A percentile compares a stretch with the other conserved stretches of the same genome.
Evolutionary conservation across 768 basidiomycete species (phyloP).

Genomic region (Auricularia sp.): DNA sequence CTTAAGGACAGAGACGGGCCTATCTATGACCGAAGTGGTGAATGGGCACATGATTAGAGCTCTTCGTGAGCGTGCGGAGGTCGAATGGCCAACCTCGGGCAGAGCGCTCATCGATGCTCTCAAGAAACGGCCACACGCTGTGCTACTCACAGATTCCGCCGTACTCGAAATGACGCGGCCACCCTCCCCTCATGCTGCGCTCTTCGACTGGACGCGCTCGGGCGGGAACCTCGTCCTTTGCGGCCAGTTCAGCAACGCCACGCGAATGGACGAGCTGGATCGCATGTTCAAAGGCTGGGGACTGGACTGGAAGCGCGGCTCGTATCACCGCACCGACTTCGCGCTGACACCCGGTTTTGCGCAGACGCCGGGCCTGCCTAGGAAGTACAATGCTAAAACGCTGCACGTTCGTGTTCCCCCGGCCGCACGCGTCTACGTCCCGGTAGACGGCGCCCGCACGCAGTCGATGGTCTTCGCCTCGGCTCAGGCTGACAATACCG

Average conservation of each 20-base stretch:
- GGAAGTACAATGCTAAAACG: slow-evolving; percentile 24
- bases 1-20: not conserved
- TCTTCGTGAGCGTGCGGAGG: not conserved
- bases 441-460: slow-evolving; percentile 10
- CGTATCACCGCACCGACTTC: slow-evolving; percentile 33
- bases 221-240: slow-evolving; percentile 32
- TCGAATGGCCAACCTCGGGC: not conserved
- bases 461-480: slow-evolving; percentile 17
- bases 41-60: not conserved
- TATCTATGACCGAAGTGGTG: not conserved
- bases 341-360: slow-evolving; percentile 19
- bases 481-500: slow-evolving; percentile 5
- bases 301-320: slow-evolving; percentile 29
- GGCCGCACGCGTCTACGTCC: slow-evolving; percentile 26
- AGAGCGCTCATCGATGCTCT: not conserved
- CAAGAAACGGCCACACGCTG: slow-evolving; percentile 10
- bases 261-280: slow-evolving; percentile 17
- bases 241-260: slow-evolving; percentile 24
- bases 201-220: slow-evolving; percentile 28
- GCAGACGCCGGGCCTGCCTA: not conserved
- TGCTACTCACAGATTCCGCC: slow-evolving; percentile 30
- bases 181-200: slow-evolving; percentile 13
- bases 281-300: slow-evolving; percentile 19
- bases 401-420: slow-evolving; percentile 24
- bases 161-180: slow-evolving; percentile 17